Evolutionary conservation across 1,284 basidiomycete species (phyloP), one percentile per base, ranked within the genome.

Genomic region (Meripilus lineatus): DNA sequence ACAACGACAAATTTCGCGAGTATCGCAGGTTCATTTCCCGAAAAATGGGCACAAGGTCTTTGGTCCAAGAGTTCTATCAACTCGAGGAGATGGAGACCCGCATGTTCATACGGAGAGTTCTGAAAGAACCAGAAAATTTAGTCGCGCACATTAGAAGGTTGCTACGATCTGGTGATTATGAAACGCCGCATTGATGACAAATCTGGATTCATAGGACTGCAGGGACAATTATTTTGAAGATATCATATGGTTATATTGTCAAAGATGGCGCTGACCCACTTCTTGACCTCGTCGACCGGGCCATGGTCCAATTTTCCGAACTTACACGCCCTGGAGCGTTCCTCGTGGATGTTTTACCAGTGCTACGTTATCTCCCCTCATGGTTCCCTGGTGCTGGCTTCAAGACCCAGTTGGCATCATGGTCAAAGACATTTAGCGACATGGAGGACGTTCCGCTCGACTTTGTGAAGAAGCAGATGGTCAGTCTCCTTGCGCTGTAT

Each of bases 1-100:
- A 83, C 54, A 77, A 77, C 45, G 74, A 79, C 52, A 71, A 71
- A 32, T 76, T 83, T 59, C 77, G 80, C 38, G 74, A 75, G 52
- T 80, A 74, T 55, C 76, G 82, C 48, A 74, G 72, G 48, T 64
- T 77, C 35, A 75, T 81, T 53, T 75, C 78, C 50, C 70, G 68
- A 37, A 56, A 74, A 14, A 80, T 84, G 44, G 83, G 82, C 28
- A 76, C 66, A 50, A 68, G 66, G 8, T 59, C 70, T 8, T 65
- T 67, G 35, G 70, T 84, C 56, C 68, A 68, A 37, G 59, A 66
- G n/a, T 79, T 74, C 53, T 58, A 67, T 32, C 66, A 69, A 3
- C 59, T 72, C 34, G 68, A 78, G 53, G 74, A 81, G 53, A 47
- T 64, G 8, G 78, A 83, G 56, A 75, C 77, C 1, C 72, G 69